Base-by-base conservation (phyloP, 768 basidiomycete genomes). In the Cystofilobasidium macerans region DNA sequence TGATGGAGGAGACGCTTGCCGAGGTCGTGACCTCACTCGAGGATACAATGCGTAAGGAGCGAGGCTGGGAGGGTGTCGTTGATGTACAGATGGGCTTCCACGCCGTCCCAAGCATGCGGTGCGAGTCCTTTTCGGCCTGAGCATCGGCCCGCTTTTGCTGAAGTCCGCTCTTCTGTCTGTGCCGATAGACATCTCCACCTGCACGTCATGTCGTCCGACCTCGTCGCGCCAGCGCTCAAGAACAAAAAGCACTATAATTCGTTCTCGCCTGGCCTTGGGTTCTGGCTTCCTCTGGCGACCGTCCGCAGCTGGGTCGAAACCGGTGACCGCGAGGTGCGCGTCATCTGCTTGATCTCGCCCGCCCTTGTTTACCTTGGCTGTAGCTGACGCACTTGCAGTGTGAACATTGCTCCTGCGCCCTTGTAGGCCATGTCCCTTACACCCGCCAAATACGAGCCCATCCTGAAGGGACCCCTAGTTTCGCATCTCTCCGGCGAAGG, bases 171-270 rank as follows among this genome's bases (percentile, higher is more conserved):
- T 42, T 7, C 42, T 14, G 2, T 13, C 45, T 51, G 8, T 16
- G 7, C 30, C 60, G 32, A 20, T n/a, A 53, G 59, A 54, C 67
- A 68, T 38, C 61, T 68, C 26, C 67, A 68, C 38, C 45, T 68
- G 14, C 67, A 68, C 48, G 61, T 63, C 56, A 45, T 51, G n/a
- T 48, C 61, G 35, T 53, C 48, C 8, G 67, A 68, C 35, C 67
- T 68, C 38, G 20, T 57, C 48, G 58, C 67, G 13, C 35, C 33
- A 20, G 26, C 38, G n/a, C 67, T 68, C 36, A 68, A 63, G 40
- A 68, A 62, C 62, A 68, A 68, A 43, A 68, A 64, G 56, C 67
- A 68, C 57, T 62, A 59, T 45, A 58, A 58, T 38, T 63, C 61
- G 47, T 68, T 68, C 32, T 54, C 62, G 24, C 67, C 67, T 0